Percentiles rank a stretch among this genome's conserved stretches.
These are phyloP conservation scores for Stachybotrys elegans DNA, from an alignment of 2,329 filamentous ascomycete species.

Conservation along the genomic window DNA sequence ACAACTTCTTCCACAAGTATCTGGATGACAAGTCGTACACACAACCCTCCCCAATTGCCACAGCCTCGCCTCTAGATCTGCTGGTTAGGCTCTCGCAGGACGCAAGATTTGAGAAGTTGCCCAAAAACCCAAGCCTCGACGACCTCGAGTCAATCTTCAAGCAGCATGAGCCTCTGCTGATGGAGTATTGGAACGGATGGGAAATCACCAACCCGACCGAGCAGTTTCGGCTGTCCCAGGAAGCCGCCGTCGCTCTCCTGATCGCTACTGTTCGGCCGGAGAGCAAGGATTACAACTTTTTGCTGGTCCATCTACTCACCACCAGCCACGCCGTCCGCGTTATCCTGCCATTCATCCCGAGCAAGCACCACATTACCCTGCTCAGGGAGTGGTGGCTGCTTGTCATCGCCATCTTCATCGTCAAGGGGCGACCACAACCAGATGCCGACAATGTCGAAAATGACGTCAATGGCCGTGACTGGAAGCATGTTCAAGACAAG, in stretches of 20 bases:
- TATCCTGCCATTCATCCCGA: slow-evolving; percentile 71
- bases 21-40: slow-evolving; percentile 71
- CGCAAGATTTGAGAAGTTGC: slow-evolving; percentile 62
- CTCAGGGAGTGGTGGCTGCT: slow-evolving; percentile 89
- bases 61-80: slow-evolving; percentile 63
- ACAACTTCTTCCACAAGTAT: slow-evolving; percentile 59
- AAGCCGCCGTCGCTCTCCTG: slow-evolving; percentile 55
- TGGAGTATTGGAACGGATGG: slow-evolving; percentile 94
- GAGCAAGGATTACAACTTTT: slow-evolving; percentile 72
- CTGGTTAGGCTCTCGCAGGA: slow-evolving; percentile 66
- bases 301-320: slow-evolving; percentile 75
- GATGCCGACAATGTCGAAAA: slow-evolving; percentile 56
- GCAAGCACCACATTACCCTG: slow-evolving; percentile 65
- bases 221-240: slow-evolving; percentile 70
- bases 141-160: slow-evolving; percentile 67
- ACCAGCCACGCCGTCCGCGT: slow-evolving; percentile 86
- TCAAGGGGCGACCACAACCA: slow-evolving; percentile 67
- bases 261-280: slow-evolving; percentile 54
- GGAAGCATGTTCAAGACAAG: slow-evolving; percentile 70
- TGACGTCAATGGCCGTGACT: slow-evolving; percentile 61
- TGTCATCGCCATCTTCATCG: slow-evolving; percentile 70
- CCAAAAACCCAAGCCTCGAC: slow-evolving; percentile 49
- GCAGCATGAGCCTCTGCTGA: slow-evolving; percentile 61
- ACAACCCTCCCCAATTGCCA: slow-evolving; percentile 53
- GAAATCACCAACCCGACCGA: slow-evolving; percentile 61